Evolutionary conservation across 2,329 filamentous ascomycete species (phyloP), one percentile per base, ranked within the genome.

Genomic region (Fusarium phyllophilum): DNA sequence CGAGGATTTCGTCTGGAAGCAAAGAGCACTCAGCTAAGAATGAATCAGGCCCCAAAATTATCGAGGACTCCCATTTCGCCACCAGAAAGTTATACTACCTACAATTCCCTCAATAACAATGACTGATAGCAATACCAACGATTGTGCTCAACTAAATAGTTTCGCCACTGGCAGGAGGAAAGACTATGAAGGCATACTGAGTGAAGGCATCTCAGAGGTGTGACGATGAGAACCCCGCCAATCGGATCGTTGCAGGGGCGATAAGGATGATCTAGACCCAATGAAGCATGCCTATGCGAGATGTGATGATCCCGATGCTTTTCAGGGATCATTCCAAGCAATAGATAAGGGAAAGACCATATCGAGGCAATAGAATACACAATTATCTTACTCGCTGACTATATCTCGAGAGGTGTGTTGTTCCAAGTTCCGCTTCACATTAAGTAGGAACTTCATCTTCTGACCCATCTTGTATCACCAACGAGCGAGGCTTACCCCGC

Each of bases 211-310:
- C n/a, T 26, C 14, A 29, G 14, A 29, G 20, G 20, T 39, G 51
- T 15, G 24, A 54, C 5, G 14, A 13, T 17, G 8, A 2, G 13
- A 18, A 17, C 26, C 45, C 45, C 24, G 24, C 51, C 51, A 54
- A 55, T 55, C 51, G 34, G 34, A 6, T 31, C 8, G 24, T n/a
- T 39, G 24, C 10, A 38, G 5, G 14, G 9, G 18, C n/a, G 24
- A 22, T 20, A 22, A 29, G 5, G 20, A 54, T 29, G 24, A n/a
- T 29, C 51, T 55, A 55, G 34, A n/a, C 51, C 34, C 34, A 22
- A 55, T 55, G 51, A 55, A 41, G 51, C 24, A 55, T 41, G 51
- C 4, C 51, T n/a, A 39, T 55, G 34, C 51, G 51, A 55, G 22
- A 14, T 24, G 20, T 6, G 51, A n/a, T n/a, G 51, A 18, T 5